Evolutionary conservation across 2,329 filamentous ascomycete genomes (phyloP).

Genomic region (Colletotrichum karsti): DNA sequence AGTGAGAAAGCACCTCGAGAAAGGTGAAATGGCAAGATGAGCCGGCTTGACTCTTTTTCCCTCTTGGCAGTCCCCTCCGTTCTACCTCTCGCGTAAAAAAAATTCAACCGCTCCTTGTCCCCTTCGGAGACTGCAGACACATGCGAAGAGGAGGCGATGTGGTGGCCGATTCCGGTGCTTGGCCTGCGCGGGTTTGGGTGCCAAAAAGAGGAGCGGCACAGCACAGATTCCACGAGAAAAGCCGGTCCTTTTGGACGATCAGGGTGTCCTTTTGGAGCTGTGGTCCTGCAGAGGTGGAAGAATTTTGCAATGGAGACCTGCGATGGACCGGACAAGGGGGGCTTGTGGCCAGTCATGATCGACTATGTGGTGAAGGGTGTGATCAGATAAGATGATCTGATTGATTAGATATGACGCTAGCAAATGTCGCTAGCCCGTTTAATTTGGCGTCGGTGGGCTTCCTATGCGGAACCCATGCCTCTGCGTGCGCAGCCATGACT

Average conservation of each 20-base stretch:
- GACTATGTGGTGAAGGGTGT: constrained; percentile 10
- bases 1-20: neutral
- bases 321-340: constrained; percentile 12
- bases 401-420: constrained; percentile 29
- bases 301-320: constrained; percentile 21
- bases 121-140: neutral
- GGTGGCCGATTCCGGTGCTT: constrained; percentile 20
- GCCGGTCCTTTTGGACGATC: neutral
- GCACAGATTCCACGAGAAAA: neutral
- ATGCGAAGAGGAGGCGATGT: neutral
- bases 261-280: constrained; percentile 3
- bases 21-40: constrained; percentile 4
- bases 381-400: constrained; percentile 30
- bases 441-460: constrained; percentile 8
- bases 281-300: neutral
- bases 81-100: neutral
- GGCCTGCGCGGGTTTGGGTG: neutral
- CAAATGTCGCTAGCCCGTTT: constrained; percentile 13
- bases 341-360: constrained; percentile 10
- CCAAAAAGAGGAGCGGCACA: neutral
- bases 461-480: neutral
- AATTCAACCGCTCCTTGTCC: neutral
- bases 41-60: constrained; percentile 8
- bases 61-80: neutral
- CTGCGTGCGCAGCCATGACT: neutral